Base-by-base conservation (phyloP, 164 flowering plant species). In the Paratinospora sagittata region DNA sequence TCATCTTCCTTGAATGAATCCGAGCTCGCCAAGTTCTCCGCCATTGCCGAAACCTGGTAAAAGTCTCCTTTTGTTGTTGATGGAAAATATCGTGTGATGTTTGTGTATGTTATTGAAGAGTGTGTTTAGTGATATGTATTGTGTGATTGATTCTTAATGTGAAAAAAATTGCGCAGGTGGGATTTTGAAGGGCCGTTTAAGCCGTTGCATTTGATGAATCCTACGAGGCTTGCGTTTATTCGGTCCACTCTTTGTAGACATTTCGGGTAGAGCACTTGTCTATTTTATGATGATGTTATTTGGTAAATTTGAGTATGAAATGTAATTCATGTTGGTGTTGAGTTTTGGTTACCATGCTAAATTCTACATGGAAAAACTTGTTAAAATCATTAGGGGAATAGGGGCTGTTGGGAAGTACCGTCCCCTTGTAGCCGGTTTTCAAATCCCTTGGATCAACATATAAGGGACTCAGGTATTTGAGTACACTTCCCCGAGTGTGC, bases 151-250 rank as follows among this genome's bases (percentile, higher is more conserved):
- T 73, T 58, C 27, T 4, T 71, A 19, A 49, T 16, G 21, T 63
- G 58, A 45, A 52, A 60, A 79, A 12, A 74, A 66, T 27, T 73
- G 7, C 63, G 72, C 72, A 94, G 99, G 99, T 95, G 99, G 99
- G 93, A 95, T 75, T 80, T 84, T 33, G 96, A 89, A 82, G 99
- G 99, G 37, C 99, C 99, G 6, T 92, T 88, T 63, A 95, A 92
- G 74, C 96, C 98, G 8, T 79, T 95, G 80, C 99, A 95, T 84
- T 74, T 58, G 52, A 81, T 95, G 90, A 95, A 95, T 70, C 99
- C 99, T 30, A 87, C 94, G 6, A 85, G 99, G 66, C 80, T 95
- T 34, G 85, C 96, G 77, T 95, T 95, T 77, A 83, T 95, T 49
- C 92, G 99, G 66, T 91, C 98, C 65, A 77, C 89, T 21, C 90